phyloP scores from a whole-genome alignment of 495 filamentous ascomycete species.

The Xylaria castorea region DNA sequence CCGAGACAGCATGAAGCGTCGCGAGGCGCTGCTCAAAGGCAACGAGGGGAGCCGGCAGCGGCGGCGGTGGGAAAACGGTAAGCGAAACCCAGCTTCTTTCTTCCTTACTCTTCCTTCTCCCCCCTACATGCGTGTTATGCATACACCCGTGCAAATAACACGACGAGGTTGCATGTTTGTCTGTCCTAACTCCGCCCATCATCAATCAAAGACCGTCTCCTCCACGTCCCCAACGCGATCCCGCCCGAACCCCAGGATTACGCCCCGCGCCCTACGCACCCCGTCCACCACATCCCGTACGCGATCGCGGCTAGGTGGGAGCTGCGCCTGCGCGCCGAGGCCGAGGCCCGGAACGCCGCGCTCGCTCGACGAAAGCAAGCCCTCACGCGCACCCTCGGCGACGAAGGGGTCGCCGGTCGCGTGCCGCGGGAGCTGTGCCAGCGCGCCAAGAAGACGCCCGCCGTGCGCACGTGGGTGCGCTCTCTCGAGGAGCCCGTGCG shows the following conservation, averaged over 20 bases:
- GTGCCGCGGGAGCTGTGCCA: constrained; percentile 66
- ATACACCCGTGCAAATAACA: neutral
- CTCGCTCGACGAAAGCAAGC: constrained; percentile 40
- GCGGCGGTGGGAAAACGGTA: constrained; percentile 96
- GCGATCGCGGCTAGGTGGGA: constrained; percentile 91
- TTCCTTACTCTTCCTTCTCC: neutral
- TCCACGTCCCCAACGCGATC: constrained; percentile 84
- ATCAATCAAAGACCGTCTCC: constrained; percentile 80
- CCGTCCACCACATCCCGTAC: constrained; percentile 81
- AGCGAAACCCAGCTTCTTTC: neutral
- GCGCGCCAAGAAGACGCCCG: constrained; percentile 55
- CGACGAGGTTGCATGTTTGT: neutral
- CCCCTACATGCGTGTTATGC: neutral
- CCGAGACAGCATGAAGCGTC: constrained; percentile 53
- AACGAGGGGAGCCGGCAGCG: constrained; percentile 90
- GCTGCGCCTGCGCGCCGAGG: constrained; percentile 61
- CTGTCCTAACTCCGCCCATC: neutral
- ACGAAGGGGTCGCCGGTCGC: constrained; percentile 47
- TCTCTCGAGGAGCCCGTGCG: constrained; percentile 57
- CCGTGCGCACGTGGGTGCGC: constrained; percentile 54
- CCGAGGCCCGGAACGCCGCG: constrained; percentile 45
- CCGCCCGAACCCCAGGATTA: constrained; percentile 85
- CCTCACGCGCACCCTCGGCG: constrained; percentile 34
- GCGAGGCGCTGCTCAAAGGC: constrained; percentile 85
- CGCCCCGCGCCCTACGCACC: constrained; percentile 77